A percentile compares a stretch with the other conserved stretches of the same genome.
phyloP scores from a whole-genome alignment of 2,329 filamentous ascomycete species.

The Diaporthe nobilis region DNA sequence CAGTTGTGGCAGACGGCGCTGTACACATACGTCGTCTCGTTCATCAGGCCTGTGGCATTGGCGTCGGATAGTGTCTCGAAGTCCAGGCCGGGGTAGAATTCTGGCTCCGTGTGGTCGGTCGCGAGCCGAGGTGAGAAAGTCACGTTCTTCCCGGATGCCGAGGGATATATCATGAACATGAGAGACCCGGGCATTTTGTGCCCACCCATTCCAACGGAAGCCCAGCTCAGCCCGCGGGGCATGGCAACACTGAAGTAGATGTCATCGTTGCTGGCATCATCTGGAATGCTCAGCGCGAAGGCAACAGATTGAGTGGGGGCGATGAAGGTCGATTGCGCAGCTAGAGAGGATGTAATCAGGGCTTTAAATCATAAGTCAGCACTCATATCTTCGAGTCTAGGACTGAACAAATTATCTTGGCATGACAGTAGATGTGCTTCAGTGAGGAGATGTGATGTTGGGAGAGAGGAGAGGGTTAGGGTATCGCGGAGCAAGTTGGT shows the following conservation, averaged over 20 bases:
- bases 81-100: conserved; percentile 59
- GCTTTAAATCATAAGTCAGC: not conserved
- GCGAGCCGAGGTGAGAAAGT: conserved; percentile 70
- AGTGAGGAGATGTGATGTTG: not conserved
- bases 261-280: conserved; percentile 60
- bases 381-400: not conserved
- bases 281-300: conserved; percentile 66
- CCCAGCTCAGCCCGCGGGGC: conserved; percentile 63
- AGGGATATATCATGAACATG: conserved; percentile 69
- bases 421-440: not conserved
- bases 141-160: conserved; percentile 61
- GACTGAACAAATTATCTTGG: not conserved
- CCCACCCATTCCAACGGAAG: conserved; percentile 68
- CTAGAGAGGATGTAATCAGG: conserved; percentile 20
- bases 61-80: conserved; percentile 59
- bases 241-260: conserved; percentile 69
- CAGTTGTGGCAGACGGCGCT: conserved; percentile 68
- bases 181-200: conserved; percentile 66
- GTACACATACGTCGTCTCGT: conserved; percentile 61
- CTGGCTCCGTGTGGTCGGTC: conserved; percentile 66
- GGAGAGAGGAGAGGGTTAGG: not conserved
- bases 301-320: conserved; percentile 58
- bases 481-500: not conserved
- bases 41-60: conserved; percentile 61
- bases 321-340: conserved; percentile 52